Evolutionary conservation across 257 asterid species (phyloP).

Genomic region (Capsicum pubescens): DNA sequence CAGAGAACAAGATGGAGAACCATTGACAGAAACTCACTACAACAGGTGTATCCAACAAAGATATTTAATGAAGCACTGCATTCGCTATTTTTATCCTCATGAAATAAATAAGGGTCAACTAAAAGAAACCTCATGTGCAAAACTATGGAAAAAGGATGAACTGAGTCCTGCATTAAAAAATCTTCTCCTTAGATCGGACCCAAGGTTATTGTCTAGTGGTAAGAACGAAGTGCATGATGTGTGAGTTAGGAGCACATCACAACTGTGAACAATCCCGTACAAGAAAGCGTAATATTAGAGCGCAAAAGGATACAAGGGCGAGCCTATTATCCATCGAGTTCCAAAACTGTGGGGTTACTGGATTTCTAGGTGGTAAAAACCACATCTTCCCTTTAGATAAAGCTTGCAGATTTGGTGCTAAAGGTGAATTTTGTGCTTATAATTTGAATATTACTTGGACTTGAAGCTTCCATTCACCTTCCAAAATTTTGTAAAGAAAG

Average conservation of each 20-base stretch:
- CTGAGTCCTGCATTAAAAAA: neutral
- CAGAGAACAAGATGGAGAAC: neutral
- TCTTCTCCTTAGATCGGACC: neutral
- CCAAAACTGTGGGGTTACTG: neutral
- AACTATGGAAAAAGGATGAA: neutral
- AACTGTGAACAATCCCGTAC: neutral
- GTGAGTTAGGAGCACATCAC: conserved; percentile 20
- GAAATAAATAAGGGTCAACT: neutral
- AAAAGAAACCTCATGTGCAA: neutral
- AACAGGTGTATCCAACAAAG: neutral
- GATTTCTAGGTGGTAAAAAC: neutral
- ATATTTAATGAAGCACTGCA: neutral
- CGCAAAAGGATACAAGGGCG: neutral
- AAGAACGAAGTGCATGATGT: neutral
- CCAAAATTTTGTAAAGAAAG: neutral
- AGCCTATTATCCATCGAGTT: neutral
- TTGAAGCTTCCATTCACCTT: neutral
- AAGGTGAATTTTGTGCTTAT: neutral
- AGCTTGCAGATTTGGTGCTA: neutral
- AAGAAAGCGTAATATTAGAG: neutral
- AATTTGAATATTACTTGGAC: neutral
- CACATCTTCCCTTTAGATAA: neutral
- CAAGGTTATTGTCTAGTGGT: too few species aligned
- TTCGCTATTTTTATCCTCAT: neutral
- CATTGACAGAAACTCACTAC: neutral